Conservation (phyloP, 177 flowering plant species). For the Telopea speciosissima region DNA sequence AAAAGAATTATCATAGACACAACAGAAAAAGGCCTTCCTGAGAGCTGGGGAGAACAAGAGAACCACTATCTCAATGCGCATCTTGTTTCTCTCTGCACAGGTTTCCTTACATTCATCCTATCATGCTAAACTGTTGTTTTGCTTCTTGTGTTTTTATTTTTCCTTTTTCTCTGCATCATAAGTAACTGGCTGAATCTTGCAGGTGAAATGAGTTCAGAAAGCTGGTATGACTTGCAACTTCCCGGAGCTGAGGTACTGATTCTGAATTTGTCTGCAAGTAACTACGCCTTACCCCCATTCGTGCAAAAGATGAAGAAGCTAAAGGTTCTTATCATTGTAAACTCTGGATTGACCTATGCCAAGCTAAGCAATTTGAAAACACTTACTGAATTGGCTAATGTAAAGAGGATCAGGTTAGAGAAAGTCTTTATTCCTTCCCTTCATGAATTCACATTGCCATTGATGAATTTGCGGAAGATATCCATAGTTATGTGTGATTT, state of each 20-base stretch:
- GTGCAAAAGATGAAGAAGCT: constrained; percentile 28
- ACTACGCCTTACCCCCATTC: constrained; percentile 27
- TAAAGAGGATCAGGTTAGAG: constrained; percentile 24
- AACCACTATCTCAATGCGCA: constrained; percentile 12
- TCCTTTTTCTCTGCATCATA: too few species aligned
- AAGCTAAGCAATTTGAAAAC: too few species aligned
- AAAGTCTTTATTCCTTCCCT: constrained; percentile 23
- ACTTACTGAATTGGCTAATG: too few species aligned
- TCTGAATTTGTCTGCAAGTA: constrained; percentile 24
- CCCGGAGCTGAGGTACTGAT: constrained; percentile 18
- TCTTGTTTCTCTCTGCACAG: constrained; percentile 43
- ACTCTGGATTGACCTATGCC: constrained; percentile 3
- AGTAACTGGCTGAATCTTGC: constrained; percentile 1
- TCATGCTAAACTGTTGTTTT: not conserved
- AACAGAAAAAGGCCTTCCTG: constrained; percentile 26
- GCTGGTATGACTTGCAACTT: constrained; percentile 21
- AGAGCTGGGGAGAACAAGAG: constrained; percentile 17
- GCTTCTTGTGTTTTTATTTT: too few species aligned
- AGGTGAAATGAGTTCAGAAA: constrained; percentile 37
- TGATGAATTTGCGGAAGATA: constrained; percentile 31
- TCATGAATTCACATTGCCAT: too few species aligned
- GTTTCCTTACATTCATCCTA: constrained; percentile 12
- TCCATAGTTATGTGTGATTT: constrained; percentile 36
- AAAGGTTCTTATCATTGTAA: constrained; percentile 30
- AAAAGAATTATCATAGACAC: constrained; percentile 29